Conservation (phyloP, 2,329 filamentous ascomycete species). For the Sporothrix globosa region DNA sequence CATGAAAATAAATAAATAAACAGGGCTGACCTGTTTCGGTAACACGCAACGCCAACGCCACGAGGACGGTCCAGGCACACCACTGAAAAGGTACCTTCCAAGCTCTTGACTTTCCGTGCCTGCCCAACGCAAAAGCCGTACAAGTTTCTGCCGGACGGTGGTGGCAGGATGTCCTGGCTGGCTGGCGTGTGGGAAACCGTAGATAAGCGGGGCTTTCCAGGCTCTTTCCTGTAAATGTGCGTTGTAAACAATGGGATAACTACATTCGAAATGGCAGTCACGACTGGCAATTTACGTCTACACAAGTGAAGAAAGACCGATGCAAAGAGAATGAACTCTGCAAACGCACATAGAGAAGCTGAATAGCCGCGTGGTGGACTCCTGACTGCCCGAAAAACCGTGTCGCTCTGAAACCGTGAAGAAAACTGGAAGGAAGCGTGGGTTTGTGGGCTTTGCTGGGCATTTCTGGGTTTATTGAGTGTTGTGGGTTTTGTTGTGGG, state of each 20-base stretch:
- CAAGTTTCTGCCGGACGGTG: not conserved
- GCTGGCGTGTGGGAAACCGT: not conserved
- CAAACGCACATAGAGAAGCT: not conserved
- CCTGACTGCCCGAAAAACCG: constrained; percentile 6
- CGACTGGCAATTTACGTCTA: not conserved
- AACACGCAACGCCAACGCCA: constrained; percentile 4
- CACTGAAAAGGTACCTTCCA: not conserved
- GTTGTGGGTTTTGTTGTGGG: not conserved
- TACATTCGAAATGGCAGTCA: not conserved
- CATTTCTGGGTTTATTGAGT: no score
- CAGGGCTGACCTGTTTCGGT: not conserved
- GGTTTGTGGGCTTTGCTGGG: not conserved
- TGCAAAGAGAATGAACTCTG: not conserved
- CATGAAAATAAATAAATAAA: constrained; percentile 24
- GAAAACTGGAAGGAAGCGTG: not conserved
- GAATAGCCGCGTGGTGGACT: not conserved
- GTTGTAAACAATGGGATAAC: not conserved
- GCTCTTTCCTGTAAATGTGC: not conserved
- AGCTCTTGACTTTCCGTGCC: not conserved
- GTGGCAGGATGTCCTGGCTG: constrained; percentile 14
- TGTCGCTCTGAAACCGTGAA: not conserved
- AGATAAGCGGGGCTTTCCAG: not conserved
- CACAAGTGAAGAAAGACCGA: not conserved
- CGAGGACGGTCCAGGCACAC: not conserved
- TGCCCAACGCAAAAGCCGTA: constrained; percentile 14